phyloP scores from a whole-genome alignment of 495 filamentous ascomycete species.

The Penicillium salamii region DNA sequence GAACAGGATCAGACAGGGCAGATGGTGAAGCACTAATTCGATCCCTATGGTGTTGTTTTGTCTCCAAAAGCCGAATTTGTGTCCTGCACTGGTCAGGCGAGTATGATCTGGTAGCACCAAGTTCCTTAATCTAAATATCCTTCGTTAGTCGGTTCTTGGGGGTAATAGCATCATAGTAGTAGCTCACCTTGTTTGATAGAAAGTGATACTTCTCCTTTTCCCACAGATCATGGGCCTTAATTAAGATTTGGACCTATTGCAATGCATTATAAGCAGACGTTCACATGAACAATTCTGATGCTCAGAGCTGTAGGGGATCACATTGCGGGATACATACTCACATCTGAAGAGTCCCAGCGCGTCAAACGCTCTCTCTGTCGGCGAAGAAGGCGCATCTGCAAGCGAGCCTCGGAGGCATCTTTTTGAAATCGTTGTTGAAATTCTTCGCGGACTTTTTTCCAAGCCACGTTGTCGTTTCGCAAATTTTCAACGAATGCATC shows the following conservation, averaged over 20 bases:
- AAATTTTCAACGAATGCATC: conserved; percentile 63
- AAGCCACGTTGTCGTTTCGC: conserved; percentile 64
- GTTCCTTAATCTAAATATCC: conserved; percentile 33
- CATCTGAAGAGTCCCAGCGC: conserved; percentile 67
- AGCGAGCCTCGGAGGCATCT: conserved; percentile 62
- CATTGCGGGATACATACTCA: conserved; percentile 43
- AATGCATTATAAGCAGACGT: not conserved
- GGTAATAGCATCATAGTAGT: not conserved
- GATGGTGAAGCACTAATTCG: conserved; percentile 16
- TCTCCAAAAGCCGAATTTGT: conserved; percentile 33
- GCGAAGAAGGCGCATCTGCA: conserved; percentile 72
- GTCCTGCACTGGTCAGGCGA: conserved; percentile 36
- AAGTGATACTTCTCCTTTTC: conserved; percentile 49
- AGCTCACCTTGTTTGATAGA: conserved; percentile 49
- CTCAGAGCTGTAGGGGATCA: conserved; percentile 4
- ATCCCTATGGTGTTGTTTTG: conserved; percentile 18
- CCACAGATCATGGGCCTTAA: conserved; percentile 47
- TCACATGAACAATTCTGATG: conserved; percentile 9
- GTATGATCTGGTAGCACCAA: conserved; percentile 32
- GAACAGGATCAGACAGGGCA: conserved; percentile 25
- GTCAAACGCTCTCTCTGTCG: conserved; percentile 59
- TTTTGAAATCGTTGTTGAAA: conserved; percentile 63
- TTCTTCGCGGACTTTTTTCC: conserved; percentile 65
- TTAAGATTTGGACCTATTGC: conserved; percentile 43
- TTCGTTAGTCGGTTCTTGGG: not conserved